Evolutionary conservation across 805 yeast genomes (phyloP).

Genomic region (Ogataea salicorniae): DNA sequence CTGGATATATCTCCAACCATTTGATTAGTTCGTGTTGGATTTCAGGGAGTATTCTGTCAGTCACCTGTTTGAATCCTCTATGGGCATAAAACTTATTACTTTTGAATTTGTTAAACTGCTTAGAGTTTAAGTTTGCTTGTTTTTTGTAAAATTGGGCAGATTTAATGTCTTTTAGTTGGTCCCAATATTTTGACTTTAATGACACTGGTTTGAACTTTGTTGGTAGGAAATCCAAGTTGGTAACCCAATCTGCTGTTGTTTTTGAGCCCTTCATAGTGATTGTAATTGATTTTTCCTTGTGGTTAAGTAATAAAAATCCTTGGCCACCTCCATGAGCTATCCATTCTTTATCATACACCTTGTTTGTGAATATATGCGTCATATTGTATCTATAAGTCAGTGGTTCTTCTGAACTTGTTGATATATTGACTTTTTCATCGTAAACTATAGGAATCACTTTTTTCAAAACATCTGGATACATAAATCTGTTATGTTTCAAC

Average conservation of each 20-base stretch:
- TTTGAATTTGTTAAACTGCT: slow-evolving; percentile 2
- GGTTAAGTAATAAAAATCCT: slow-evolving; percentile 17
- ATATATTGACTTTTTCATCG: slow-evolving; percentile 3
- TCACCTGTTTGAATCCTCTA: slow-evolving; percentile 14
- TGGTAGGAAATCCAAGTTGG: slow-evolving; percentile 16
- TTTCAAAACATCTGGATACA: slow-evolving; percentile 10
- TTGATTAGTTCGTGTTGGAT: slow-evolving; percentile 11
- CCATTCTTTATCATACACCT: slow-evolving; percentile 1
- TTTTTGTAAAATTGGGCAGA: not conserved
- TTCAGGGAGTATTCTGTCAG: slow-evolving; percentile 5
- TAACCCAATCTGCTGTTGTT: slow-evolving; percentile 14
- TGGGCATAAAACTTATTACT: slow-evolving; percentile 12
- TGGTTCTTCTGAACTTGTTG: not conserved
- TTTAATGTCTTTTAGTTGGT: slow-evolving; percentile 1
- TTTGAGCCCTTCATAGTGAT: slow-evolving; percentile 18
- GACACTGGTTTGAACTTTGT: slow-evolving; percentile 4
- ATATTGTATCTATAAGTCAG: slow-evolving; percentile 9
- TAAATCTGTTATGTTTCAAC: slow-evolving; percentile 5
- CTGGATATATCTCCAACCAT: slow-evolving; percentile 8
- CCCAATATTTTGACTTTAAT: slow-evolving; percentile 5
- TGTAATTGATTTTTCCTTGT: slow-evolving; percentile 5
- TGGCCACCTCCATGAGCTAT: slow-evolving; percentile 20
- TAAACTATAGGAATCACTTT: slow-evolving; percentile 6
- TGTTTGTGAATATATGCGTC: slow-evolving; percentile 8
- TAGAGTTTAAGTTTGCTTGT: slow-evolving; percentile 1